Evolutionary conservation across 306 rosid species (phyloP).

Genomic region (Trifolium pratense): DNA sequence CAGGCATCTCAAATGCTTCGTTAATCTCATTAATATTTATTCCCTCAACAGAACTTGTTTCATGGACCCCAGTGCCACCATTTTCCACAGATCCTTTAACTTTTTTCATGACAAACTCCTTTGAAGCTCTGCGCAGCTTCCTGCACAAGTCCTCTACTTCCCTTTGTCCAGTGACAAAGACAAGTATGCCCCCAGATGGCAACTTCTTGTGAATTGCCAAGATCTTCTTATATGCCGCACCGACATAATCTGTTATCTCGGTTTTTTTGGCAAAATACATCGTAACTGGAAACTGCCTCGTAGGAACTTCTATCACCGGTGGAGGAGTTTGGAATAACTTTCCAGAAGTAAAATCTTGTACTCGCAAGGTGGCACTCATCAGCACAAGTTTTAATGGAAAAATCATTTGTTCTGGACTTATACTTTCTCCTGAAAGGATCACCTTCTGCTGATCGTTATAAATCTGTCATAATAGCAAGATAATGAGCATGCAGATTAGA

Average conservation of each 20-base stretch:
- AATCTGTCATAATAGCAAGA: constrained; percentile 53
- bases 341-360: constrained; percentile 76
- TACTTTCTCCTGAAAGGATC: constrained; percentile 55
- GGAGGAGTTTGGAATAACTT: constrained; percentile 69
- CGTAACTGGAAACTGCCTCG: constrained; percentile 85
- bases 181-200: constrained; percentile 89
- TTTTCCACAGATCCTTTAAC: constrained; percentile 45
- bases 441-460: constrained; percentile 54
- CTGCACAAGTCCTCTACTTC: constrained; percentile 85
- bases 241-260: constrained; percentile 69
- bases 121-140: constrained; percentile 76
- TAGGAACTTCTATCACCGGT: constrained; percentile 79
- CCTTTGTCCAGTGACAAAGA: constrained; percentile 85
- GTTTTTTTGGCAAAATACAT: constrained; percentile 81
- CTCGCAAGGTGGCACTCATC: constrained; percentile 95
- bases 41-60: constrained; percentile 51
- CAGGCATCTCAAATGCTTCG: constrained; percentile 77
- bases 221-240: constrained; percentile 85
- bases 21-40: constrained; percentile 65
- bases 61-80: constrained; percentile 41
- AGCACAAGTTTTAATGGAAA: constrained; percentile 88
- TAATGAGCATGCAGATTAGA: constrained; percentile 21
- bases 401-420: constrained; percentile 60
- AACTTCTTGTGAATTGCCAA: constrained; percentile 89
- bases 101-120: constrained; percentile 54